These are phyloP conservation scores for Annulohypoxylon stygium DNA, from an alignment of 495 filamentous ascomycete genomes.

Conservation along the genomic window DNA sequence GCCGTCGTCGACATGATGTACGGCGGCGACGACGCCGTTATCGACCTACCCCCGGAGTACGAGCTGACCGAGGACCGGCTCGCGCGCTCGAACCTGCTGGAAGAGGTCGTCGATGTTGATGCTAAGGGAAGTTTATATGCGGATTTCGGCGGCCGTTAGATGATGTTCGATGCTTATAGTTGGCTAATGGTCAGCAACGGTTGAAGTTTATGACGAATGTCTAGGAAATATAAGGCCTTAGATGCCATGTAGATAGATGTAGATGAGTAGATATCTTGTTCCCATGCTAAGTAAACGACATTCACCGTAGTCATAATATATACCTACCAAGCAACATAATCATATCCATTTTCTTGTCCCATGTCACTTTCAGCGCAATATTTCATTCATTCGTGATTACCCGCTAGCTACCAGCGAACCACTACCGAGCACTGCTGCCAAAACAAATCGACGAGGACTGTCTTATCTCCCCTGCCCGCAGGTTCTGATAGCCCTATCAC, in stretches of 20 bases:
- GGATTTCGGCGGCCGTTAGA: constrained; percentile 26
- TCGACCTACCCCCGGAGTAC: constrained; percentile 61
- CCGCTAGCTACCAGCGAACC: constrained; percentile 13
- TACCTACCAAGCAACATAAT: background rate
- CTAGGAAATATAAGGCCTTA: background rate
- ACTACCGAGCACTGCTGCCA: background rate
- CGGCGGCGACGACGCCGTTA: constrained; percentile 48
- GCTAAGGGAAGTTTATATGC: constrained; percentile 42
- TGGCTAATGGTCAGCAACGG: too few species aligned
- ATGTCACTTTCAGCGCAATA: background rate
- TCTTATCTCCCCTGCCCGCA: background rate
- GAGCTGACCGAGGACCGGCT: constrained; percentile 60
- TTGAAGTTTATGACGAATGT: background rate
- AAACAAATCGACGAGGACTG: background rate
- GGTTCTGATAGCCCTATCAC: constrained; percentile 1
- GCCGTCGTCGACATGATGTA: constrained; percentile 75
- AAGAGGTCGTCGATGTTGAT: constrained; percentile 42
- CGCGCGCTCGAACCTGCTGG: constrained; percentile 37
- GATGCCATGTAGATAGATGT: background rate
- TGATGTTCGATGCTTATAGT: too few species aligned
- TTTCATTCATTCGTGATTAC: constrained; percentile 22
- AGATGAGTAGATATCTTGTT: background rate
- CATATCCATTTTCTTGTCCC: background rate
- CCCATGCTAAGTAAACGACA: background rate
- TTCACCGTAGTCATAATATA: background rate